Conservation (phyloP, 768 basidiomycete species). For the Dioszegia crocea region DNA sequence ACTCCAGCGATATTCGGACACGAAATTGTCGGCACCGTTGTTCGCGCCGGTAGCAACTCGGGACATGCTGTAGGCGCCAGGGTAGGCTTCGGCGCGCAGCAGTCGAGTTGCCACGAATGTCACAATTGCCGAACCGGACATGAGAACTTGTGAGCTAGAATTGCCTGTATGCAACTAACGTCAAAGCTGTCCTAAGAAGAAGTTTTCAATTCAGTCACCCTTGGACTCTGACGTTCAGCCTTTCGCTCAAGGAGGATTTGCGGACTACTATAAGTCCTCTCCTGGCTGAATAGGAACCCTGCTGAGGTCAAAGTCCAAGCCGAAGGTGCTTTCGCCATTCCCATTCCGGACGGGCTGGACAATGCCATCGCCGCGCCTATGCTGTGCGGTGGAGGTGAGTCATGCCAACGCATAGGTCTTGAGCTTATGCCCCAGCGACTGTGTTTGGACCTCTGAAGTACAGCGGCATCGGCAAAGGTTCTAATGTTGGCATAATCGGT, state of each 20-base stretch:
- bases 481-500: background rate
- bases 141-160: background rate
- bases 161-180: no score
- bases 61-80: background rate
- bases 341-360: background rate
- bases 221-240: background rate
- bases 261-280: background rate
- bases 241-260: background rate
- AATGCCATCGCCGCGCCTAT: background rate
- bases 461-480: background rate
- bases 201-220: background rate
- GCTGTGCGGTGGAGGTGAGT: background rate
- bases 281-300: no score
- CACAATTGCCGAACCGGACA: background rate
- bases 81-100: background rate
- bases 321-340: background rate
- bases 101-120: background rate
- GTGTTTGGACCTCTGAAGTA: background rate
- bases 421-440: background rate
- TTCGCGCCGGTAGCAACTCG: background rate
- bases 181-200: background rate
- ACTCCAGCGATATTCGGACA: background rate
- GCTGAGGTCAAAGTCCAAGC: background rate
- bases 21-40: background rate
- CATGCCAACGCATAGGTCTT: background rate